phyloP scores from a whole-genome alignment of 495 filamentous ascomycete species.

The Trichoderma reesei region DNA sequence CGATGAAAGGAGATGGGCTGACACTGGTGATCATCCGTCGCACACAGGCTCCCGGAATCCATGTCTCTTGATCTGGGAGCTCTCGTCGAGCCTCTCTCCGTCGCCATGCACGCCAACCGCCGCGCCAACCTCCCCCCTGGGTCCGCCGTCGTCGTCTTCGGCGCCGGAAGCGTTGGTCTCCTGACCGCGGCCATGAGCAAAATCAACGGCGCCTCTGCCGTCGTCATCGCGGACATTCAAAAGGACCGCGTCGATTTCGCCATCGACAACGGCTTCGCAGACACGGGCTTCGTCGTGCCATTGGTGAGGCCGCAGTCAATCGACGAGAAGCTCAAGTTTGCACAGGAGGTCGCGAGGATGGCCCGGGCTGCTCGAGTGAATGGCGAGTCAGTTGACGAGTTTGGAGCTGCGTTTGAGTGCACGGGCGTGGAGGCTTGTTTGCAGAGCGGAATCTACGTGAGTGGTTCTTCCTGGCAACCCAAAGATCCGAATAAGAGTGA shows the following conservation, averaged over 20 bases:
- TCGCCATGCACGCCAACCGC: constrained; percentile 65
- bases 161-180: constrained; percentile 72
- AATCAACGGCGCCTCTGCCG: constrained; percentile 43
- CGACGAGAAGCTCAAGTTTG: constrained; percentile 50
- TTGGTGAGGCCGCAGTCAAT: constrained; percentile 43
- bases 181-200: constrained; percentile 60
- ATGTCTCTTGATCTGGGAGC: constrained; percentile 63
- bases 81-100: constrained; percentile 67
- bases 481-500: not conserved
- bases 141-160: constrained; percentile 60
- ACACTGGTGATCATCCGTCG: not conserved
- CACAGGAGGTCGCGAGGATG: constrained; percentile 48
- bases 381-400: constrained; percentile 41
- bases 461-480: constrained; percentile 10
- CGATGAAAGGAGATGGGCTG: not conserved
- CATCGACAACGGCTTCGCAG: constrained; percentile 55
- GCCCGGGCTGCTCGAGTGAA: constrained; percentile 31
- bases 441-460: constrained; percentile 77
- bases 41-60: constrained; percentile 43
- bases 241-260: constrained; percentile 62
- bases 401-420: constrained; percentile 82
- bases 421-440: constrained; percentile 82
- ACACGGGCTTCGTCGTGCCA: constrained; percentile 52
- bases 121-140: constrained; percentile 46
- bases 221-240: constrained; percentile 77